Evolutionary conservation across 345 rosid species (phyloP).

Genomic region (Hirschfeldia incana): DNA sequence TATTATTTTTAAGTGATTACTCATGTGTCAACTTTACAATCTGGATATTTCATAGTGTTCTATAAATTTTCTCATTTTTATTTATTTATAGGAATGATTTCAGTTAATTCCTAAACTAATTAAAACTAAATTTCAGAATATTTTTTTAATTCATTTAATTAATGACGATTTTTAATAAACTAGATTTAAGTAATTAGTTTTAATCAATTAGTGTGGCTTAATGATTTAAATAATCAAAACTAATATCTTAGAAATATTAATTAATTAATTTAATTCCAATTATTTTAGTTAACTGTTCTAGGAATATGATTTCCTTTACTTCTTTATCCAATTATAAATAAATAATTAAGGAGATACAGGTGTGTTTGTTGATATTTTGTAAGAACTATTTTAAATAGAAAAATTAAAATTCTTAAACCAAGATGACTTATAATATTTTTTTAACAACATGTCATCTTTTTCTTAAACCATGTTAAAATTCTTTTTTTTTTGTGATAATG

Average conservation of each 20-base stretch:
- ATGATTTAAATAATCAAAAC: no score
- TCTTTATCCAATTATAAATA: no score
- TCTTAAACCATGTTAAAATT: not conserved
- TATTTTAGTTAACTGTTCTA: not conserved
- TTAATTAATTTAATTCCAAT: not conserved
- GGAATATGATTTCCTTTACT: not conserved
- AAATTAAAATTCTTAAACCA: no score
- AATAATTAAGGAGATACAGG: not conserved
- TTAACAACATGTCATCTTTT: not conserved
- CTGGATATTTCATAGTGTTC: not conserved
- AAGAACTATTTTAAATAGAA: no score
- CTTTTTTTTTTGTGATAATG: not conserved
- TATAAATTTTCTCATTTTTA: not conserved
- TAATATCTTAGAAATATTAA: no score
- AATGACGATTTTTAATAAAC: no score
- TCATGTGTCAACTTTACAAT: not conserved
- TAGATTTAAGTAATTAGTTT: no score
- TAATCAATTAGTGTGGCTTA: no score
- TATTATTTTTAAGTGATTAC: not conserved
- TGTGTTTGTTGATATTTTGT: not conserved
- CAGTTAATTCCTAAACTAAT: no score
- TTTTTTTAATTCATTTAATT: no score
- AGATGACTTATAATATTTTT: not conserved
- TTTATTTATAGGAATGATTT: not conserved
- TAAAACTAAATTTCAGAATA: no score